Evolutionary conservation across 345 rosid genomes (phyloP), one percentile per base, ranked within the genome.

Genomic region (Populus alba): DNA sequence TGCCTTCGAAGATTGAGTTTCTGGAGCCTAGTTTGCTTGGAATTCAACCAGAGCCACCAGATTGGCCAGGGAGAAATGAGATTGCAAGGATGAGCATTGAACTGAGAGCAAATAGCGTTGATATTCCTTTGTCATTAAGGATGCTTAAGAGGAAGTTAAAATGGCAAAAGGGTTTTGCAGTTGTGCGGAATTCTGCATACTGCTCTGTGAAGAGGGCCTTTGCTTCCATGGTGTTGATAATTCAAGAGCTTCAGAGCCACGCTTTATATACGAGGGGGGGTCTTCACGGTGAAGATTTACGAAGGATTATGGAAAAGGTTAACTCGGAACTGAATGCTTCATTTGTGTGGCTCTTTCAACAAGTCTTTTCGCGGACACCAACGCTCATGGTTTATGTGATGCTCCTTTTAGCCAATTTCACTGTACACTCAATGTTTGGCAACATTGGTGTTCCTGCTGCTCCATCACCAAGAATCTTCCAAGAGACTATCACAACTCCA

Each of bases 301-400:
- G 76, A 37, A 89, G 78, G 76, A 79, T 82, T 20, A 59, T 82
- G 62, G 75, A 16, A 11, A 86, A 79, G 68, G 84, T 89, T 66
- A 91, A 87, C 66, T 75, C 88, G 63, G 97, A 91, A 41, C 85
- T 89, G 88, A 83, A 81, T 68, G 83, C 83, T 53, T 90, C 94
- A 0, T 86, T 91, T 66, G 81, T 88, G 41, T 92, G 95, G 94
- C 85, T 95, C 22, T 92, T 91, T 47, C 90, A 87, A 65, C 91
- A 84, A 67, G 89, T 94, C 13, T 92, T 92, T 66, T 88, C 91
- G 0, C 77, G 81, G 23, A 89, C 97, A 0, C 97, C 98, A 1
- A 87, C 86, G 57, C 87, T 95, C 51, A 92, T 92, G 97, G 88
- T 92, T 11, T 81, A 86, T 74, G 87, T 92, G 20, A 92, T 95